phyloP scores from a whole-genome alignment of 768 basidiomycete genomes.

The Termitomyces sp. region DNA sequence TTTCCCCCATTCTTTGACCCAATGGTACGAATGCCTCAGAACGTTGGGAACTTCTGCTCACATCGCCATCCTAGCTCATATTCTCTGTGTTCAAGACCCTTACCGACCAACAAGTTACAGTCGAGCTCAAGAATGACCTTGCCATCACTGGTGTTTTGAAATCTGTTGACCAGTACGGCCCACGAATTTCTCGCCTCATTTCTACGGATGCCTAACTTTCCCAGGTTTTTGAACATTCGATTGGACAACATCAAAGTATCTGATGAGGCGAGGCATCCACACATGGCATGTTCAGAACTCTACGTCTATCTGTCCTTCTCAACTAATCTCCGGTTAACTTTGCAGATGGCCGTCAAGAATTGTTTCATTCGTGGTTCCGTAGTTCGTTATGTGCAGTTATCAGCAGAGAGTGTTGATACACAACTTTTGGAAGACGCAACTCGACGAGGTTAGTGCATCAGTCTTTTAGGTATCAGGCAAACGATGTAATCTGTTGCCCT shows the following conservation, averaged over 20 bases:
- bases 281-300: slow-evolving; percentile 65
- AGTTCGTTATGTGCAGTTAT: slow-evolving; percentile 94
- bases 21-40: neutral
- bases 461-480: neutral
- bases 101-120: slow-evolving; percentile 94
- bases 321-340: neutral
- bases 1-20: neutral
- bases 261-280: slow-evolving; percentile 91
- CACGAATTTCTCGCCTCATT: neutral
- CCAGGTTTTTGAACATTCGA: slow-evolving; percentile 91
- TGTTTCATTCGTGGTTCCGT: slow-evolving; percentile 99
- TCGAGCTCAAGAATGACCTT: slow-evolving; percentile 98
- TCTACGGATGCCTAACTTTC: neutral
- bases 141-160: slow-evolving; percentile 93
- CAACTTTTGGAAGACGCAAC: slow-evolving; percentile 96
- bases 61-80: slow-evolving; percentile 55
- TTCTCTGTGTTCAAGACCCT: slow-evolving; percentile 99
- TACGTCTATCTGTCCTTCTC: neutral
- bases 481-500: neutral
- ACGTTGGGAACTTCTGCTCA: neutral
- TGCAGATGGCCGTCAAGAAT: slow-evolving; percentile 96
- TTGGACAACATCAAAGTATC: slow-evolving; percentile 90
- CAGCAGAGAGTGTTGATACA: slow-evolving; percentile 90
- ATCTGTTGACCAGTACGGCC: slow-evolving; percentile 91
- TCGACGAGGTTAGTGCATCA: slow-evolving; percentile 66